Evolutionary conservation across 371 early-diverging fungal species (phyloP), one percentile per base, ranked within the genome.

Genomic region (Mortierella sp.): DNA sequence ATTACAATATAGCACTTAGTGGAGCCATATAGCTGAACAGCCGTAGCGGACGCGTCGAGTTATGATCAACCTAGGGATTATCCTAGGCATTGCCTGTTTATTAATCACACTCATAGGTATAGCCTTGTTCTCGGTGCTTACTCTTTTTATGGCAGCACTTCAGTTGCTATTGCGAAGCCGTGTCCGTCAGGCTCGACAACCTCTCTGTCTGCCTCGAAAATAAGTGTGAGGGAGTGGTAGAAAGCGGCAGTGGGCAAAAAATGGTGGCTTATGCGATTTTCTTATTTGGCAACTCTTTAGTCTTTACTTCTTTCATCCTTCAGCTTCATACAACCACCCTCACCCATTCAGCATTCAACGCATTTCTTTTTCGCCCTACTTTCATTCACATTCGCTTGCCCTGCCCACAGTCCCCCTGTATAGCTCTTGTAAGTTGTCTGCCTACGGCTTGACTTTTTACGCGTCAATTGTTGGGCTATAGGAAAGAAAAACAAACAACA

Each of bases 11-110:
- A 8, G 37, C 2, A 4, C 6, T 34, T 16, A 19, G 19, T 31
- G 31, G 31, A 61, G 34, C 8, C 6, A 61, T 34, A 61, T 31
- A 19, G 37, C 19, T 16, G 19, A 61, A 61, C 16, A 6, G 16
- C 2, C 16, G 34, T 5, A 31, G 16, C 59, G 5, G 61, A 61
- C 61, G 61, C 61, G 61, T 61, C 61, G 61, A 34, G 61, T 34
- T 34, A 19, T 59, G 59, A 31, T 61, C 26, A 61, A 34, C 61
- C 61, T 61, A 61, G 61, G 61, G 61, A 61, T 31, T 61, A 14
- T 34, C 61, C 61, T 61, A 61, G 61, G 37, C 61, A 8, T 31
- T 16, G 34, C 61, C 16, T 34, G 37, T 16, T 61, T 19, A 31
- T 61, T 19, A 19, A 1, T 14, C 31, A 16, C 11, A 28, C 26